A percentile compares a stretch with the other conserved stretches of the same genome.
phyloP scores from a whole-genome alignment of 2,329 filamentous ascomycete species.

The Colletotrichum lentis region DNA sequence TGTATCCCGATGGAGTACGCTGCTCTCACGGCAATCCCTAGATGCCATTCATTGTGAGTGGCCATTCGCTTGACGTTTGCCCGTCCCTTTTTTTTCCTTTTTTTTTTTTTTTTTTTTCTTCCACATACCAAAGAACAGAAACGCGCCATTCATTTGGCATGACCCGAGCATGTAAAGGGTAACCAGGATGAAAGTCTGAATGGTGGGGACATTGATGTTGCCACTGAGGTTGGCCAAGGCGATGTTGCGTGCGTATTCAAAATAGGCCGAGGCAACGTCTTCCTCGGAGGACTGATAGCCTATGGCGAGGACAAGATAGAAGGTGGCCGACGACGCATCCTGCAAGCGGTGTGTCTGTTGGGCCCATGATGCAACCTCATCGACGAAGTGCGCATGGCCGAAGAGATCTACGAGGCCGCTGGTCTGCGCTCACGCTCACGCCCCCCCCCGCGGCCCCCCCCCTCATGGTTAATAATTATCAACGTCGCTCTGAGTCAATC shows the following conservation, averaged over 20 bases:
- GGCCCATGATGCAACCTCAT: slow-evolving; percentile 55
- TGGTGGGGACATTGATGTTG: slow-evolving; percentile 58
- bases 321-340: slow-evolving; percentile 52
- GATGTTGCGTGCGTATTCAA: slow-evolving; percentile 58
- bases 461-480: background rate
- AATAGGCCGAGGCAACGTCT: slow-evolving; percentile 54
- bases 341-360: slow-evolving; percentile 45
- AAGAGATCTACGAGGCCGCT: slow-evolving; percentile 60
- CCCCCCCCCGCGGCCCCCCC: too few species aligned
- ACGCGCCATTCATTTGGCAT: slow-evolving; percentile 64
- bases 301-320: slow-evolving; percentile 60
- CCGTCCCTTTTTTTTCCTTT: too few species aligned
- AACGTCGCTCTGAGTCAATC: background rate
- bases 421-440: slow-evolving; percentile 44
- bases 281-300: slow-evolving; percentile 56
- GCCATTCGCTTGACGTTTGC: slow-evolving; percentile 17
- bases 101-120: too few species aligned
- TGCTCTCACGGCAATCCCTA: slow-evolving; percentile 59
- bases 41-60: background rate
- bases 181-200: slow-evolving; percentile 60
- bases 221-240: slow-evolving; percentile 56
- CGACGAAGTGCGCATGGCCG: slow-evolving; percentile 50
- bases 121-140: slow-evolving; percentile 58
- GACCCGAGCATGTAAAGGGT: slow-evolving; percentile 64
- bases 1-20: slow-evolving; percentile 64